A percentile compares a stretch with the other conserved stretches of the same genome.
phyloP scores from a whole-genome alignment of 805 yeast species.

The Candida rishiriensis region DNA sequence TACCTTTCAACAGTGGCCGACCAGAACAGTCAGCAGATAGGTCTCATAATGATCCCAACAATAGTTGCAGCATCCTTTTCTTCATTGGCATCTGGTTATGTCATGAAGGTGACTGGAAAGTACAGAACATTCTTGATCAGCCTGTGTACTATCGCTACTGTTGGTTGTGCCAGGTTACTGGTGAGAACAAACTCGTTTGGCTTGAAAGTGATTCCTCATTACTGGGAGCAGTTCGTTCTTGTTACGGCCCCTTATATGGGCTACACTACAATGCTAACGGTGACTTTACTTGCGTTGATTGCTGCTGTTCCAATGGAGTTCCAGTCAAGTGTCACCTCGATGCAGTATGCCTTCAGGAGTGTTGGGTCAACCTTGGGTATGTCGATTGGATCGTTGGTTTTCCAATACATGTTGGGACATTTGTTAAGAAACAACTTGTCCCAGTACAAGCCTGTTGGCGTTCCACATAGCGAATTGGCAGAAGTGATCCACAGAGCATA shows the following conservation, averaged over 20 bases:
- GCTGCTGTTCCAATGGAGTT: slow-evolving; percentile 65
- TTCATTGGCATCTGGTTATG: slow-evolving; percentile 58
- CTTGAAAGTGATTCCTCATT: slow-evolving; percentile 7
- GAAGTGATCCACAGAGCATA: slow-evolving; percentile 48
- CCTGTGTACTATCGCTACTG: slow-evolving; percentile 38
- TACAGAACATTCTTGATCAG: slow-evolving; percentile 45
- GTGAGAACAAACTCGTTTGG: slow-evolving; percentile 20
- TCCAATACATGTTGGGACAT: slow-evolving; percentile 40
- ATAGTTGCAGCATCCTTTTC: slow-evolving; percentile 56
- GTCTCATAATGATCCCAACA: slow-evolving; percentile 55
- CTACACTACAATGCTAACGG: slow-evolving; percentile 55
- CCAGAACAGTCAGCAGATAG: slow-evolving; percentile 52
- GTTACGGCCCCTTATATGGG: slow-evolving; percentile 50
- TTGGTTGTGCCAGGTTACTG: slow-evolving; percentile 35
- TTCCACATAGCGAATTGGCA: slow-evolving; percentile 34
- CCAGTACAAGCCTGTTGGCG: slow-evolving; percentile 29
- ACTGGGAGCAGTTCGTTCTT: slow-evolving; percentile 40
- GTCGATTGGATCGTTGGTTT: slow-evolving; percentile 59
- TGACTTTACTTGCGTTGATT: slow-evolving; percentile 61
- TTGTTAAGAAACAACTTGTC: slow-evolving; percentile 29
- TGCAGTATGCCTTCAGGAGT: slow-evolving; percentile 62
- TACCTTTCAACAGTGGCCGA: slow-evolving; percentile 53
- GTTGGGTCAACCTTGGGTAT: slow-evolving; percentile 66
- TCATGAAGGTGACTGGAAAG: slow-evolving; percentile 60
- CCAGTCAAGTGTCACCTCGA: slow-evolving; percentile 65